Evolutionary conservation across 2,329 filamentous ascomycete species (phyloP), one percentile per base, ranked within the genome.

Genomic region (Penicillium hesseltinei): DNA sequence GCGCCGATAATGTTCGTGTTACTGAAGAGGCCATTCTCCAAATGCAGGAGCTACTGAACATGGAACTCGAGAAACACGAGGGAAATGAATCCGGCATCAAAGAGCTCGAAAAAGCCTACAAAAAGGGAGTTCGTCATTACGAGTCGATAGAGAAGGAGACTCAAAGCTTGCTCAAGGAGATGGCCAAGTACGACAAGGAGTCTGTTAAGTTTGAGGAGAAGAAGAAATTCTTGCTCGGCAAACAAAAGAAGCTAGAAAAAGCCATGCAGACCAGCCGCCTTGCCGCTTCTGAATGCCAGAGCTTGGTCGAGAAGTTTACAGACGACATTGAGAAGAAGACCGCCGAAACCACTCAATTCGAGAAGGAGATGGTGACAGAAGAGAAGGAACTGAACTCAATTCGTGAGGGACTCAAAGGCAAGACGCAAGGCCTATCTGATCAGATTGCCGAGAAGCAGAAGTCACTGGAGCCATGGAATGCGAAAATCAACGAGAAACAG

Each of bases 141-240:
- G 92, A 95, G 64, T 80, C 81, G 1, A 85, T 95, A 62, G 91
- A 96, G 65, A 93, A 95, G 75, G 83, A 90, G 51, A 87, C 88
- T 0, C 90, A 97, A 65, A 82, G 80, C 27, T 81, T 96, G 53
- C 78, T 88, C 59, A 96, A 96, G 71, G 91, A 97, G 71, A 87
- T 94, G 77, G 87, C 91, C 44, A 93, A 92, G 71, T 92, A 95
- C 61, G 95, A 99, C 70, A 96, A 97, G 71, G 94, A 97, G 71
- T 88, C 88, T 23, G 94, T 99, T 75, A 99, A 99, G 71, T 92
- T 96, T 65, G 93, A 97, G 63, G 95, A 99, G 75, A 97, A 97
- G 81, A 88, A 89, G 73, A 99, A 99, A 73, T 97, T 97, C 74
- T 78, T 99, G 63, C 81, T 84, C 2, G 88, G 88, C 69, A 99